Evolutionary conservation across 805 yeast species (phyloP).

Genomic region (Maudiozyma pseudohumilis): DNA sequence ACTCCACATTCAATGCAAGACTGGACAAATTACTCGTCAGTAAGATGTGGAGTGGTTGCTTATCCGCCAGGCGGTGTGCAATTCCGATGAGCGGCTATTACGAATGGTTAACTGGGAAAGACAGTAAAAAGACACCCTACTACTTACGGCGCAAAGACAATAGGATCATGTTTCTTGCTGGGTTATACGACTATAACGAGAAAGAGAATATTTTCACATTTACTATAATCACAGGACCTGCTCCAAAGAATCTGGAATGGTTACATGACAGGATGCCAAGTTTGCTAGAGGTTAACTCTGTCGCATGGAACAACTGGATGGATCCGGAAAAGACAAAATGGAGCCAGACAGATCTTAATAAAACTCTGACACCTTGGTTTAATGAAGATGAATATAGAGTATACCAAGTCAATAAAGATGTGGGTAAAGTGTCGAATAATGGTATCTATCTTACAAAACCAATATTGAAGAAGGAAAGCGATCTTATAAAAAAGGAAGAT

Average conservation of each 20-base stretch:
- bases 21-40: conserved; percentile 33
- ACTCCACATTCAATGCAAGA: conserved; percentile 65
- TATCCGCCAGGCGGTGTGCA: conserved; percentile 49
- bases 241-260: conserved; percentile 52
- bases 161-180: conserved; percentile 57
- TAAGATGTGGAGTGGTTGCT: conserved; percentile 48
- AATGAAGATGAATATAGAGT: conserved; percentile 35
- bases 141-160: conserved; percentile 47
- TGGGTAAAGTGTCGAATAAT: conserved; percentile 51
- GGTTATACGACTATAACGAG: conserved; percentile 33
- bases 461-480: conserved; percentile 2
- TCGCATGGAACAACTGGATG: conserved; percentile 60
- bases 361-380: conserved; percentile 32
- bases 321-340: conserved; percentile 31
- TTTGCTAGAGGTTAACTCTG: conserved; percentile 46
- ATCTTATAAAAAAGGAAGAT: conserved; percentile 5
- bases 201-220: conserved; percentile 35
- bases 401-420: conserved; percentile 49
- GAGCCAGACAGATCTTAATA: conserved; percentile 32
- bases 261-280: conserved; percentile 75
- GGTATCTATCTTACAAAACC: conserved; percentile 28
- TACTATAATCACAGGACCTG: conserved; percentile 67
- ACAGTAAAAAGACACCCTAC: conserved; percentile 40
- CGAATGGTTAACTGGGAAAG: conserved; percentile 51
- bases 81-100: conserved; percentile 77